Base-by-base conservation (phyloP, 2,329 filamentous ascomycete genomes). In the Akanthomyces dipterigenus region DNA sequence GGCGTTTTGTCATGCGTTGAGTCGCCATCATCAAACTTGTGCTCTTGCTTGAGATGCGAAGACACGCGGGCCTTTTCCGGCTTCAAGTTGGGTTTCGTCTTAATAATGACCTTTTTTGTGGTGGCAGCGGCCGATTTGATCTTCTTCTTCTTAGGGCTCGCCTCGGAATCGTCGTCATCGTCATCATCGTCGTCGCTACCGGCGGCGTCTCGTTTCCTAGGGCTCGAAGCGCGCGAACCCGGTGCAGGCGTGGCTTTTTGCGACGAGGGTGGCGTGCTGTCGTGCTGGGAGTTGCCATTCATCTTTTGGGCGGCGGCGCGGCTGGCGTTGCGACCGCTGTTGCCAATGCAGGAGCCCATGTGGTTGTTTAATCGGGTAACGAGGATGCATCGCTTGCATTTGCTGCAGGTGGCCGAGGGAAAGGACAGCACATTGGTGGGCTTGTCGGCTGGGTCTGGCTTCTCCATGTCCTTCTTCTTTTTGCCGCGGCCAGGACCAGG, bases 401-500 rank as follows among this genome's bases (percentile, higher is more conserved):
- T 86, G 76, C 82, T 85, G 71, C 85, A 88, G 26, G 85, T 88
- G 49, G 84, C 84, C 24, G 84, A 86, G 20, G 85, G 85, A 66
- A 86, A 87, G 1, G 83, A 84, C 36, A 87, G 79, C 57, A 86
- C 83, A 67, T 87, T 86, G 9, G 81, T 78, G 12, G 84, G 83
- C 63, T 84, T 80, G 63, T 85, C 84, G 6, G 81, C 75, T 12
- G 76, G 75, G 14, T 78, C 73, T 20, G 77, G 84, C 77, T 84
- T 86, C 71, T 86, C 84, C 77, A 87, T 86, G 71, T 87, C 88
- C 80, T 90, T 91, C 82, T 88, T 91, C 78, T 89, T 90, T 77
- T 89, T 90, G 63, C 88, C 89, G 63, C 88, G 82, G 16, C 86
- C 86, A 24, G 86, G 86, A 0, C 83, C 83, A 24, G 88, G 87